Evolutionary conservation across 441 rosid genomes (phyloP).

Genomic region (Pelargonium cotyledonis): DNA sequence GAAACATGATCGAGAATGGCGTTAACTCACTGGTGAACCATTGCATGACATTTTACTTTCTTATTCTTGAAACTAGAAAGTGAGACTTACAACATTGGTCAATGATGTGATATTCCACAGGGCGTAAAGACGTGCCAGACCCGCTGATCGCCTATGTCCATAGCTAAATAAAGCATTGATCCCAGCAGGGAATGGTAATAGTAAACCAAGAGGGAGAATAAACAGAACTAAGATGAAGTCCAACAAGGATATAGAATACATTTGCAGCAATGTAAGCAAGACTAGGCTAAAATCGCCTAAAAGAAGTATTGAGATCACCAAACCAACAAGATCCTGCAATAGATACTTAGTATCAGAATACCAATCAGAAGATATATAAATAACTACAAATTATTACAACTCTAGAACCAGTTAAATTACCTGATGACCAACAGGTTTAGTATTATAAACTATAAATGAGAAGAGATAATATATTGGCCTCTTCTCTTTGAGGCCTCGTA

Average conservation of each 20-base stretch:
- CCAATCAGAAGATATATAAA: conserved; percentile 4
- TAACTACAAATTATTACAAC: conserved; percentile 12
- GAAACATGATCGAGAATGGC: not conserved
- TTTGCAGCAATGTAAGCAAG: conserved; percentile 90
- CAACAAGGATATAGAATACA: conserved; percentile 84
- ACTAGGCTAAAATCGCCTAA: conserved; percentile 99
- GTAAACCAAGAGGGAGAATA: conserved; percentile 87
- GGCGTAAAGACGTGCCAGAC: conserved; percentile 94
- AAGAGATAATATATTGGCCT: conserved; percentile 79
- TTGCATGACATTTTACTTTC: not conserved
- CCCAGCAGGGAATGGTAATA: conserved; percentile 98
- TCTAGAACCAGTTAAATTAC: conserved; percentile 30
- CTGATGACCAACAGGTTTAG: conserved; percentile 99
- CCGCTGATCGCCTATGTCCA: conserved; percentile 97
- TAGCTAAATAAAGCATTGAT: conserved; percentile 98
- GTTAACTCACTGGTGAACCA: not conserved
- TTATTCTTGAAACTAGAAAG: conserved; percentile 9
- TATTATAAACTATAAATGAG: conserved; percentile 88
- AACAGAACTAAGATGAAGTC: conserved; percentile 78
- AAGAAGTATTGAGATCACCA: conserved; percentile 93
- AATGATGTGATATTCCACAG: conserved; percentile 90
- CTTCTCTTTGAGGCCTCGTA: conserved; percentile 81
- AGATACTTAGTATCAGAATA: not conserved
- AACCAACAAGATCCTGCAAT: conserved; percentile 97
- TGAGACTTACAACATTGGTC: conserved; percentile 80